phyloP scores from a whole-genome alignment of 805 yeast species.

The Ascoidea asiatica region DNA sequence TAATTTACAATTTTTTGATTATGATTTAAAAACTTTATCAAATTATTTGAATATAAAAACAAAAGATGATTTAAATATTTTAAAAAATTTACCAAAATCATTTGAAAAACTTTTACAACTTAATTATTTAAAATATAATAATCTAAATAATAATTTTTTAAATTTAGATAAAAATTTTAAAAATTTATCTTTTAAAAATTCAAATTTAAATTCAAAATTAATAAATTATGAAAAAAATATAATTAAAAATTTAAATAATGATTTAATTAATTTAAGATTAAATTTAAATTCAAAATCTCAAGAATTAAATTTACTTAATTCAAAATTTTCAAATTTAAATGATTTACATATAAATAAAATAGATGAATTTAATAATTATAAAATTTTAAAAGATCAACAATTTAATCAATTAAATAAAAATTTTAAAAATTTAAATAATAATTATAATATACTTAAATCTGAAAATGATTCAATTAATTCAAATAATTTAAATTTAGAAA shows the following conservation, averaged over 20 bases:
- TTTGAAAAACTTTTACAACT: too few relatives aligned
- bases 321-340: not conserved
- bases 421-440: too few relatives aligned
- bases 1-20: too few relatives aligned
- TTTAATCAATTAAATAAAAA: not conserved
- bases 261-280: too few relatives aligned
- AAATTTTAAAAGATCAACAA: too few relatives aligned
- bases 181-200: not conserved
- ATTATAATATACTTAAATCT: not conserved
- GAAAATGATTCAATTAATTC: too few relatives aligned
- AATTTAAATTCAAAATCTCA: not conserved
- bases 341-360: too few relatives aligned
- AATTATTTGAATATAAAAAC: not conserved
- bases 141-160: not conserved
- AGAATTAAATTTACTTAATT: not conserved
- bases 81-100: not conserved
- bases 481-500: too few relatives aligned
- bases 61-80: not conserved
- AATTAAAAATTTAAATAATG: not conserved
- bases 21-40: not conserved
- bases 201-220: too few relatives aligned
- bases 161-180: too few relatives aligned
- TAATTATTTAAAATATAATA: too few relatives aligned
- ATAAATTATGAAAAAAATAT: not conserved
- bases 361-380: too few relatives aligned